A percentile compares a stretch with the other conserved stretches of the same genome.
These are phyloP conservation scores for Penicillium turbatum DNA, from an alignment of 495 filamentous ascomycete species.

Conservation along the genomic window DNA sequence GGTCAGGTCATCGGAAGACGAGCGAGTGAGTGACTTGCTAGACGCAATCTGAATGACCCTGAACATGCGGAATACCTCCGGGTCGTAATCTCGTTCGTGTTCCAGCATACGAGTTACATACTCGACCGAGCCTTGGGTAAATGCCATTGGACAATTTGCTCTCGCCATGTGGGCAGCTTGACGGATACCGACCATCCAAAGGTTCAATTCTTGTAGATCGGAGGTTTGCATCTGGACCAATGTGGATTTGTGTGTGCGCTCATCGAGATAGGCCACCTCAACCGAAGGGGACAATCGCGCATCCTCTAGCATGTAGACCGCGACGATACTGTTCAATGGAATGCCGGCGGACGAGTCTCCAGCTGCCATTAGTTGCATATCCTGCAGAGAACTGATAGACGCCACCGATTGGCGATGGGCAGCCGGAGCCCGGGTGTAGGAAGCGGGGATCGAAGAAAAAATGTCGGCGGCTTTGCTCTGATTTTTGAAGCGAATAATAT, in stretches of 20 bases:
- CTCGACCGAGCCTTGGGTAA: constrained; percentile 56
- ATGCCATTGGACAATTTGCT: constrained; percentile 49
- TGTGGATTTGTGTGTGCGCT: constrained; percentile 57
- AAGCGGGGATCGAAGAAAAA: constrained; percentile 51
- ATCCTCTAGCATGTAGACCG: constrained; percentile 75
- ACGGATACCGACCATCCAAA: constrained; percentile 69
- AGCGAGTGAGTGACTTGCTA: constrained; percentile 52
- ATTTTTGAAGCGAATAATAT: constrained; percentile 77
- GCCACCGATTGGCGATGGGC: constrained; percentile 52
- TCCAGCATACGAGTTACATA: constrained; percentile 66
- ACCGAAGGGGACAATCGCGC: constrained; percentile 72
- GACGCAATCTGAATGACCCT: constrained; percentile 74
- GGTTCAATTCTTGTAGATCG: constrained; percentile 67
- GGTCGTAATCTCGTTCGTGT: constrained; percentile 63
- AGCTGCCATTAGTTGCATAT: constrained; percentile 50
- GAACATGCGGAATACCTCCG: constrained; percentile 71
- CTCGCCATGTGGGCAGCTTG: constrained; percentile 54
- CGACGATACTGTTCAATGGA: constrained; percentile 68
- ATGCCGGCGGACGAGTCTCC: constrained; percentile 52
- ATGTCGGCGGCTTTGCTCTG: constrained; percentile 64
- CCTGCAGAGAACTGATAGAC: constrained; percentile 58
- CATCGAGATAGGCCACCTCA: constrained; percentile 74
- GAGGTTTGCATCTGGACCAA: constrained; percentile 65
- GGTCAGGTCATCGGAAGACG: constrained; percentile 73
- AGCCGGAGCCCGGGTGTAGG: constrained; percentile 34